These are phyloP conservation scores for Microcos paniculata DNA, from an alignment of 345 rosid genomes.

Conservation along the genomic window DNA sequence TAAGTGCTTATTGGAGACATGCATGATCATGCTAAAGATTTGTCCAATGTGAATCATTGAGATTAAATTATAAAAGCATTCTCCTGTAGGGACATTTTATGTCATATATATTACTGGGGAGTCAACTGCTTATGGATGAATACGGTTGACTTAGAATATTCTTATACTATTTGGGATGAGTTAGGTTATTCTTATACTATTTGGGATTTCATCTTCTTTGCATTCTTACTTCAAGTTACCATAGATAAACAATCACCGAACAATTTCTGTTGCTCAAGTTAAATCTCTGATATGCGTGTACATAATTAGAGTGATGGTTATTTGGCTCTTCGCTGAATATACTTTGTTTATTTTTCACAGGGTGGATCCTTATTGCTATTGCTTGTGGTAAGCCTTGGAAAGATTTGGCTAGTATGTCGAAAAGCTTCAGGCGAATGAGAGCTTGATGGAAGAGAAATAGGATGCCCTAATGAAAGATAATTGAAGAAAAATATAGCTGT, in stretches of 20 bases:
- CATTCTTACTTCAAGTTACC: not conserved
- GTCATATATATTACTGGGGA: not conserved
- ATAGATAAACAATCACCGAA: not conserved
- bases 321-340: not conserved
- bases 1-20: not conserved
- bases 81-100: not conserved
- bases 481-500: not conserved
- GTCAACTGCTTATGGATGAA: conserved; percentile 2
- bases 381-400: not conserved
- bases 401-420: not conserved
- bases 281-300: not conserved
- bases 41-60: not conserved
- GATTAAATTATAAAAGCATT: not conserved
- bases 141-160: not conserved
- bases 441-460: not conserved
- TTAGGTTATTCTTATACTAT: not conserved
- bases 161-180: not conserved
- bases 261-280: too few species aligned
- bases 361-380: not conserved
- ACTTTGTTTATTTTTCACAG: not conserved
- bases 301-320: not conserved
- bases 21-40: not conserved
- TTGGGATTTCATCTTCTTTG: too few species aligned
- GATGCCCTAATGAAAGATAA: not conserved
- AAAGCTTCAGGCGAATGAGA: not conserved